A percentile compares a stretch with the other conserved stretches of the same genome.
These are phyloP conservation scores for Lactifluus subvellereus DNA, from an alignment of 768 basidiomycete genomes.

Conservation along the genomic window DNA sequence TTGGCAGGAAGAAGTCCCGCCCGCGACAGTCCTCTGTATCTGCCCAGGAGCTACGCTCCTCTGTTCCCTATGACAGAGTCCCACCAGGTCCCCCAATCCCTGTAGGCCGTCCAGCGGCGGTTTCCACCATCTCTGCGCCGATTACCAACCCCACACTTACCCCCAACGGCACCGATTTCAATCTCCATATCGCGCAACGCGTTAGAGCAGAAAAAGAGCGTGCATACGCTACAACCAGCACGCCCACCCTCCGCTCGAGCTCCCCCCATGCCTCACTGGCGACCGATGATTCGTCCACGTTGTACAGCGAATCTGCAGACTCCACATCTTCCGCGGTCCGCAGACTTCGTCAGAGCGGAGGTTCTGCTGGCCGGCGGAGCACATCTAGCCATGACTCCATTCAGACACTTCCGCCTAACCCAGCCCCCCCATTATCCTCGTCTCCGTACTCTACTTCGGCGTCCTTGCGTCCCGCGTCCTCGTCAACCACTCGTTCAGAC, in stretches of 20 bases:
- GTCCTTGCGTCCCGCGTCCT: slow-evolving; percentile 30
- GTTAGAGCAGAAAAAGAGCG: slow-evolving; percentile 51
- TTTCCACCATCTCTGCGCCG: slow-evolving; percentile 62
- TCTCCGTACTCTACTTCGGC: slow-evolving; percentile 21
- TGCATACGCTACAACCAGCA: slow-evolving; percentile 39
- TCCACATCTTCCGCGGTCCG: slow-evolving; percentile 38
- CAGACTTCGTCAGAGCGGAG: slow-evolving; percentile 50
- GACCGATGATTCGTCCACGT: slow-evolving; percentile 53
- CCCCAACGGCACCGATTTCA: slow-evolving; percentile 63
- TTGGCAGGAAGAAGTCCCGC: slow-evolving; percentile 52
- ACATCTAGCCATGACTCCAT: slow-evolving; percentile 52
- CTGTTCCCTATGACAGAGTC: slow-evolving; percentile 63
- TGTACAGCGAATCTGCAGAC: slow-evolving; percentile 46
- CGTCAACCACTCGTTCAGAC: slow-evolving; percentile 46
- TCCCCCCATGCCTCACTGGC: slow-evolving; percentile 48
- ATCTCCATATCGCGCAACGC: slow-evolving; percentile 49
- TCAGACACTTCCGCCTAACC: slow-evolving; percentile 34
- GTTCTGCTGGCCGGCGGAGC: slow-evolving; percentile 36
- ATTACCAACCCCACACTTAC: slow-evolving; percentile 80
- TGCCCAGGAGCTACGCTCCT: slow-evolving; percentile 54
- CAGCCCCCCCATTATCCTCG: slow-evolving; percentile 27
- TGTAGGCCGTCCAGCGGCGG: slow-evolving; percentile 33
- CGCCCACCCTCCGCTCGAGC: slow-evolving; percentile 37
- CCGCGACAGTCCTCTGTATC: slow-evolving; percentile 59
- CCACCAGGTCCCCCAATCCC: slow-evolving; percentile 55